Evolutionary conservation across 306 rosid species (phyloP).

Genomic region (Fagus crenata): DNA sequence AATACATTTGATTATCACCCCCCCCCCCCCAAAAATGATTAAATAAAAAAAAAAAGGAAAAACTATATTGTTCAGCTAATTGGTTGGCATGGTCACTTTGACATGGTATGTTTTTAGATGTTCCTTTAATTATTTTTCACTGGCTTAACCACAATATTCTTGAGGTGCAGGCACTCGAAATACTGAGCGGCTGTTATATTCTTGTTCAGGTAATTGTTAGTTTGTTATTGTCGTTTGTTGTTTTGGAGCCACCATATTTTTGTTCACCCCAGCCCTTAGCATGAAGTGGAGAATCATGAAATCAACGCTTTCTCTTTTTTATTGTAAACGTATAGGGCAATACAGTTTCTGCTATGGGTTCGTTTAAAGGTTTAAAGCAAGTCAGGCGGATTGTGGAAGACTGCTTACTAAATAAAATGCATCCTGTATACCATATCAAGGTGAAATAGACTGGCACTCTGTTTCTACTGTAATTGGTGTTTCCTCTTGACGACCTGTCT

Average conservation of each 20-base stretch:
- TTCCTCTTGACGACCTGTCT: neutral
- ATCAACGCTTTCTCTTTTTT: constrained; percentile 11
- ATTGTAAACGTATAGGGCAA: constrained; percentile 59
- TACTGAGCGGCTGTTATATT: constrained; percentile 79
- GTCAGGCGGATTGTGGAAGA: constrained; percentile 85
- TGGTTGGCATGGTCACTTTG: constrained; percentile 7
- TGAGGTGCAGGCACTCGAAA: constrained; percentile 61
- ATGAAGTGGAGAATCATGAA: constrained; percentile 1
- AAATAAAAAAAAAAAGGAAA: neutral
- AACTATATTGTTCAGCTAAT: neutral
- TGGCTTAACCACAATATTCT: constrained; percentile 8
- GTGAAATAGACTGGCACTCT: constrained; percentile 36
- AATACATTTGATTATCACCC: constrained; percentile 1
- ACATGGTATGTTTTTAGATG: neutral
- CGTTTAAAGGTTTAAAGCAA: constrained; percentile 84
- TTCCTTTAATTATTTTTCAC: constrained; percentile 3
- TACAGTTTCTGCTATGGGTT: constrained; percentile 87
- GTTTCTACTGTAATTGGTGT: neutral
- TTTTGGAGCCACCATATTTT: constrained; percentile 1
- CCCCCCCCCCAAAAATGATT: neutral
- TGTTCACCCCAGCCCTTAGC: neutral
- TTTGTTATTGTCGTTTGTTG: constrained; percentile 21
- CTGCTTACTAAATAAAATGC: constrained; percentile 83
- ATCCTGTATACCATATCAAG: constrained; percentile 90
- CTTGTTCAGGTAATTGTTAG: constrained; percentile 68